Base-by-base conservation (phyloP, 352 stramenopile species). In the Globisporangium viniferum region DNA sequence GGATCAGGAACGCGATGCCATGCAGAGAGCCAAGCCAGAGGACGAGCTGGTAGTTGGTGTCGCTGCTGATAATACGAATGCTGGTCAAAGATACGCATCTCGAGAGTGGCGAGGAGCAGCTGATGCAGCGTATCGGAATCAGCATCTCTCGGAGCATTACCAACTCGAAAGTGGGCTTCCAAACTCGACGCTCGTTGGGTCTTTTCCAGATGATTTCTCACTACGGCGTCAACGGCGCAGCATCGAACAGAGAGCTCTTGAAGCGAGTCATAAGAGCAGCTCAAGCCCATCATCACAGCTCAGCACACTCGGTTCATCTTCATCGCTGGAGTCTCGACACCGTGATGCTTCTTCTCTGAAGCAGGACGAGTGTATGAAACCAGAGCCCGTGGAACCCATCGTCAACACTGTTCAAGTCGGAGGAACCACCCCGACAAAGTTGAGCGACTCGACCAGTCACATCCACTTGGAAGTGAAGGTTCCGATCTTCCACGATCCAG, bases 61-160 rank as follows among this genome's bases (percentile, higher is more conserved):
- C 24, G 59, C 39, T 27, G 46, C 22, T n/a, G 20, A 18, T n/a
- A 24, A 59, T 20, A 48, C n/a, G n/a, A 29, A 24, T 3, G 15
- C 1, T 12, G 41, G 20, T 6, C 15, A 59, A 33, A 15, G 61
- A 12, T n/a, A n/a, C 14, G 33, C 15, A 27, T 18, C 20, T 8
- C 27, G 59, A 6, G 41, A 61, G 15, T 61, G 56, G 33, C 20
- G 33, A 20, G 56, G 20, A 48, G 56, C 18, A 3, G 18, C 68
- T 3, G 79, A 86, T 36, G 18, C 29, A 22, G 53, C 31, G 5
- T 89, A 85, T 53, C 55, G 62, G 22, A 31, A 53, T 41, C 61
- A 74, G 6, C 76, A 86, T 57, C 54, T 59, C 22, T 56, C 73
- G n/a, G 81, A 89, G 62, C 79, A 78, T 65, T 89, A 89, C 49